Percentiles rank a stretch among this genome's conserved stretches.
phyloP scores from a whole-genome alignment of 805 yeast species.

The Kluyveromyces dobzhanskii region DNA sequence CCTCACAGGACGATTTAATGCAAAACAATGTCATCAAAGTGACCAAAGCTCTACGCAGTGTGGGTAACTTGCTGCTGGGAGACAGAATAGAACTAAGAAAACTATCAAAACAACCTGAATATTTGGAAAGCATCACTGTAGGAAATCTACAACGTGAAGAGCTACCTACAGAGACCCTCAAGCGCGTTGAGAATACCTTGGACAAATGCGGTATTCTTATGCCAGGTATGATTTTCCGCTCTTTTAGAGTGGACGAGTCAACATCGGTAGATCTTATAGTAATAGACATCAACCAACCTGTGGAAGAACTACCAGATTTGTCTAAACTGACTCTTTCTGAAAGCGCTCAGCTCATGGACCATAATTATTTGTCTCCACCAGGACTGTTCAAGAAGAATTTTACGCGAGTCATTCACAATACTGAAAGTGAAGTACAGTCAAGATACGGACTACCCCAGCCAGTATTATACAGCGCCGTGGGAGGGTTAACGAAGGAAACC shows the following conservation, averaged over 20 bases:
- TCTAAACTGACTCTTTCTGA: conserved; percentile 26
- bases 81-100: conserved; percentile 43
- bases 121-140: conserved; percentile 32
- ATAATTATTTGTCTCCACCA: conserved; percentile 37
- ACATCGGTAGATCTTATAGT: conserved; percentile 15
- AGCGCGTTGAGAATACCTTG: conserved; percentile 35
- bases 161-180: conserved; percentile 19
- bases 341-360: conserved; percentile 7
- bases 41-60: conserved; percentile 37
- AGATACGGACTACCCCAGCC: conserved; percentile 40
- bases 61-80: conserved; percentile 39
- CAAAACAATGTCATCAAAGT: conserved; percentile 38
- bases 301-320: conserved; percentile 33
- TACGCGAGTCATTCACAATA: conserved; percentile 21
- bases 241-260: conserved; percentile 14
- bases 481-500: conserved; percentile 69
- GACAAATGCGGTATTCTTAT: conserved; percentile 51
- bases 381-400: conserved; percentile 35
- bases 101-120: conserved; percentile 40
- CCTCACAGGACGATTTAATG: conserved; percentile 28
- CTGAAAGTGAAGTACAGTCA: conserved; percentile 21
- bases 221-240: conserved; percentile 41
- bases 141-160: conserved; percentile 21
- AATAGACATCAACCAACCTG: conserved; percentile 23
- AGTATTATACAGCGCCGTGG: conserved; percentile 48